A percentile compares a stretch with the other conserved stretches of the same genome.
These are phyloP conservation scores for Brassica hybrid DNA, from an alignment of 441 rosid genomes.

Conservation along the genomic window DNA sequence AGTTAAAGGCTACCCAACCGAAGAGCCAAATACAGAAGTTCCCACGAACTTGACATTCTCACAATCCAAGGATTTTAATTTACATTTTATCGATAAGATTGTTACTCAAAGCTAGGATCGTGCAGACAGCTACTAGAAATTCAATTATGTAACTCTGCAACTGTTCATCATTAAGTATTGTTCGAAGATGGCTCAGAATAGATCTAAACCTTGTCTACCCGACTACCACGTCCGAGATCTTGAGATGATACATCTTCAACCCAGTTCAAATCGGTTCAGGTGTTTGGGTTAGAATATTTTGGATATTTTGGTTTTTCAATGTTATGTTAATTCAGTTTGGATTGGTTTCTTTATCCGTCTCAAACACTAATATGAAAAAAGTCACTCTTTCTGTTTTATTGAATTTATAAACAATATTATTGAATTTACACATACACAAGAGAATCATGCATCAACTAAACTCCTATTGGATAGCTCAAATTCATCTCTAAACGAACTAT, in stretches of 20 bases:
- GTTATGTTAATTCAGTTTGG: background rate
- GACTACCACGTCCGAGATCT: background rate
- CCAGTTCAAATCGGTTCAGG: background rate
- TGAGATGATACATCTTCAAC: background rate
- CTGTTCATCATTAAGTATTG: background rate
- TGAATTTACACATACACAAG: constrained; percentile 9
- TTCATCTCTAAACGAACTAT: constrained; percentile 32
- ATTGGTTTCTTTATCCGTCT: background rate
- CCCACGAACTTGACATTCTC: constrained; percentile 59
- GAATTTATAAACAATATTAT: constrained; percentile 1
- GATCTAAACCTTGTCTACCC: background rate
- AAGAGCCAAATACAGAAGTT: too few species aligned
- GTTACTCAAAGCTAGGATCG: background rate
- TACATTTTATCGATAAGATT: background rate
- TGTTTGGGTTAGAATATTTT: background rate
- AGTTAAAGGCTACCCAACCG: too few species aligned
- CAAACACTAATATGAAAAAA: background rate
- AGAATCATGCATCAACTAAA: constrained; percentile 26
- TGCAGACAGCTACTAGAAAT: background rate
- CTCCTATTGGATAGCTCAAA: constrained; percentile 27
- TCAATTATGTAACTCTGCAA: background rate
- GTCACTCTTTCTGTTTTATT: constrained; percentile 16
- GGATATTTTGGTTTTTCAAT: background rate
- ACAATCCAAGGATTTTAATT: background rate
- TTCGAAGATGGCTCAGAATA: background rate